Evolutionary conservation across 2,329 filamentous ascomycete species (phyloP).

Genomic region (Pseudogymnoascus sp.): DNA sequence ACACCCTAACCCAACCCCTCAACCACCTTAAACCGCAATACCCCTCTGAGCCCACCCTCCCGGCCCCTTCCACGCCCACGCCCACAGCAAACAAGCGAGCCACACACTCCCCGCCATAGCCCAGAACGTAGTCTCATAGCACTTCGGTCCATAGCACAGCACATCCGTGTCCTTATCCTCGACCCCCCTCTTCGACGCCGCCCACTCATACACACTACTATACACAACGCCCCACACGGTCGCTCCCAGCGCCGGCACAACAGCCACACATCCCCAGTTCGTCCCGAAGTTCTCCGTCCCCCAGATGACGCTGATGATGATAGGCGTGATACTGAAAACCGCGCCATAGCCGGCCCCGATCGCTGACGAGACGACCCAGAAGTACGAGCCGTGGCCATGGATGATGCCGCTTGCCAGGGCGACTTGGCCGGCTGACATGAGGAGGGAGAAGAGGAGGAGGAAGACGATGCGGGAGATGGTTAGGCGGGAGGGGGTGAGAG

Average conservation of each 20-base stretch:
- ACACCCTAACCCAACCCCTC: neutral
- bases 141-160: conserved; percentile 73
- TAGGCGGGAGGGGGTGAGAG: conserved; percentile 30
- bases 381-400: conserved; percentile 67
- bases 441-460: conserved; percentile 63
- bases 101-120: conserved; percentile 74
- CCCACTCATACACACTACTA: conserved; percentile 67
- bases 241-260: conserved; percentile 80
- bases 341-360: conserved; percentile 91
- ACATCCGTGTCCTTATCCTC: conserved; percentile 37
- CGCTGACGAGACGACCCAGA: conserved; percentile 76
- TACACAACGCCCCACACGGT: conserved; percentile 91
- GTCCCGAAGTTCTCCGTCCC: conserved; percentile 98
- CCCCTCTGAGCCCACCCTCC: conserved; percentile 69
- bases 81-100: conserved; percentile 62
- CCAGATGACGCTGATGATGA: conserved; percentile 96
- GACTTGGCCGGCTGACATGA: conserved; percentile 69
- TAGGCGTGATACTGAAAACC: conserved; percentile 79
- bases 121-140: conserved; percentile 80
- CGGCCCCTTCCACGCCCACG: conserved; percentile 73
- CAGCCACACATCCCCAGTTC: conserved; percentile 93
- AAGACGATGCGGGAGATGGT: conserved; percentile 72
- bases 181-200: conserved; percentile 37
- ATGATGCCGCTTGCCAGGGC: conserved; percentile 68
- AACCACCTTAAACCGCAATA: conserved; percentile 50